These are phyloP conservation scores for Saccharum officinarum DNA, from an alignment of 176 grass and related monocot genomes.

Conservation along the genomic window DNA sequence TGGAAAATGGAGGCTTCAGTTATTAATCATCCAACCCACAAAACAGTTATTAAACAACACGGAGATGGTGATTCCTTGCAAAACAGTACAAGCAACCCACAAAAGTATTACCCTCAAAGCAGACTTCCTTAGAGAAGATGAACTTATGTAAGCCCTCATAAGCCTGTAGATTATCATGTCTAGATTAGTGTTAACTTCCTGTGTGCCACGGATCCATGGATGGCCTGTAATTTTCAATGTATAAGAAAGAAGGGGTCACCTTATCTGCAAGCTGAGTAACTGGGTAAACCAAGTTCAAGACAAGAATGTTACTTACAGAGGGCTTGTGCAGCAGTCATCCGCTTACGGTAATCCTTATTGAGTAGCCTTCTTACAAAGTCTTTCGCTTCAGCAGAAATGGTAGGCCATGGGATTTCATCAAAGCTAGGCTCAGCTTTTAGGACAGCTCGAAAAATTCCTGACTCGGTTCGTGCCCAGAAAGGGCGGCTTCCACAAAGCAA, in stretches of 20 bases:
- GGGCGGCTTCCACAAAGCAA: constrained; percentile 89
- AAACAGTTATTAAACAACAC: neutral
- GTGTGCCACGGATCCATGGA: constrained; percentile 58
- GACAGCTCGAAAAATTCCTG: constrained; percentile 84
- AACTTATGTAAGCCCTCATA: constrained; percentile 68
- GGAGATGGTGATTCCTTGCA: neutral
- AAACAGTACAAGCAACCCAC: constrained; percentile 21
- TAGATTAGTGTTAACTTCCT: constrained; percentile 54
- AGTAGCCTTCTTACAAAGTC: constrained; percentile 81
- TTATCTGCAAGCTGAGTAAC: neutral
- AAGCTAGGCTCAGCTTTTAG: constrained; percentile 86
- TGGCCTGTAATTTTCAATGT: constrained; percentile 46
- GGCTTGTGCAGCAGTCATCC: constrained; percentile 90
- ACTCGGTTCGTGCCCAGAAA: constrained; percentile 90
- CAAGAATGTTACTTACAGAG: constrained; percentile 54
- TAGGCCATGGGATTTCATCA: constrained; percentile 88
- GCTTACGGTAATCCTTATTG: constrained; percentile 95
- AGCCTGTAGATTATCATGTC: constrained; percentile 75
- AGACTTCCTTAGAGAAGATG: constrained; percentile 66
- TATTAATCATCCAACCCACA: neutral
- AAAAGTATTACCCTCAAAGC: constrained; percentile 62
- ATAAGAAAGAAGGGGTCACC: constrained; percentile 15
- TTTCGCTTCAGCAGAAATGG: constrained; percentile 62
- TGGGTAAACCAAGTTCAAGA: constrained; percentile 8
- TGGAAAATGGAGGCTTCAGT: neutral